Conservation (phyloP, 2,329 filamentous ascomycete genomes). For the Diplodia seriata region DNA sequence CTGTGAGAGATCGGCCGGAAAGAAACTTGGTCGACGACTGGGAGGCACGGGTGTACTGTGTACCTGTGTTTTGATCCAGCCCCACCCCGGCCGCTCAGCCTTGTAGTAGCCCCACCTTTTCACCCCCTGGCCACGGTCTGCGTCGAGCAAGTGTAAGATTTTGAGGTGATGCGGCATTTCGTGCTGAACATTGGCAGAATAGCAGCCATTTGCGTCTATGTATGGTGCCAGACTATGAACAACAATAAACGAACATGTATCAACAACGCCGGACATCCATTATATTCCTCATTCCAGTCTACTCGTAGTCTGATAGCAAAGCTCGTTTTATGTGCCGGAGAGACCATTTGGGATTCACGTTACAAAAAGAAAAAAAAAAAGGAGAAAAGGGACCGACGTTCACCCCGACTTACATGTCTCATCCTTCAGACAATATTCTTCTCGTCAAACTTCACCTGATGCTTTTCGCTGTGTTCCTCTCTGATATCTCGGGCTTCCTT, state of each 20-base stretch:
- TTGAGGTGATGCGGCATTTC: background rate
- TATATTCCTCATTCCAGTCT: slow-evolving; percentile 12
- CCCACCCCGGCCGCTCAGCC: slow-evolving; percentile 5
- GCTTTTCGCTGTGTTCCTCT: background rate
- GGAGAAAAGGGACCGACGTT: background rate
- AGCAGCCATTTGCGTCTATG: slow-evolving; percentile 10
- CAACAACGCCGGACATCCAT: slow-evolving; percentile 9
- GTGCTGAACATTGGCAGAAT: background rate
- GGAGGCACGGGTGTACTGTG: slow-evolving; percentile 9
- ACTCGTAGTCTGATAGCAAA: background rate
- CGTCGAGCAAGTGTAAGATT: background rate
- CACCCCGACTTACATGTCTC: background rate
- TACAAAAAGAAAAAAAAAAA: slow-evolving; percentile 2
- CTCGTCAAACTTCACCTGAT: slow-evolving; percentile 12
- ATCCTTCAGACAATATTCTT: background rate
- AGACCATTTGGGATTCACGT: background rate
- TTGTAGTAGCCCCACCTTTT: slow-evolving; percentile 10
- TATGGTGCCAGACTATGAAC: slow-evolving; percentile 10
- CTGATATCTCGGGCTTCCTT: background rate
- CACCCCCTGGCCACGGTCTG: background rate
- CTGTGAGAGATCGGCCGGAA: background rate
- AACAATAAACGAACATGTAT: slow-evolving; percentile 10
- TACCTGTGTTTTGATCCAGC: slow-evolving; percentile 17
- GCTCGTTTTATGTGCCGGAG: background rate
- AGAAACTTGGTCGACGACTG: background rate